phyloP scores from a whole-genome alignment of 208 protist species.

The Trypanosoma cruzi region DNA sequence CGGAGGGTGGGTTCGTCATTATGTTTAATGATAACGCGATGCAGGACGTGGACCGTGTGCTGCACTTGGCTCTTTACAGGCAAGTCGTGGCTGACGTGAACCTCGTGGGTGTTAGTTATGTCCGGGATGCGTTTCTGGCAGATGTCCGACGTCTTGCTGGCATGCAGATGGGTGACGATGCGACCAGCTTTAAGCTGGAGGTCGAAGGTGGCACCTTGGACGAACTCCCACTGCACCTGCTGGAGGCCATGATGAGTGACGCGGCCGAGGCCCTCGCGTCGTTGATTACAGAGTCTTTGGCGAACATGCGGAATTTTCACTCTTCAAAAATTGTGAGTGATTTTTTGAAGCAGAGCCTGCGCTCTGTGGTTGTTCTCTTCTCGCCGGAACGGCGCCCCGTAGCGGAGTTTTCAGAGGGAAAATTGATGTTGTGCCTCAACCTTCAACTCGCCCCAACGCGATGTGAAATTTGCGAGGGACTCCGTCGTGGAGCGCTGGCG shows the following conservation, averaged over 20 bases:
- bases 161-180: conserved; percentile 11
- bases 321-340: conserved; percentile 55
- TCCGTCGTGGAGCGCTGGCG: conserved; percentile 41
- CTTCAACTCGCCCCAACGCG: conserved; percentile 32
- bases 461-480: conserved; percentile 46
- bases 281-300: conserved; percentile 23
- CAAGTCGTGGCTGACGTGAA: conserved; percentile 53
- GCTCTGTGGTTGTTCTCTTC: conserved; percentile 68
- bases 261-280: conserved; percentile 36
- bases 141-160: not conserved
- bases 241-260: conserved; percentile 50
- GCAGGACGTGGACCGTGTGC: conserved; percentile 38
- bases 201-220: conserved; percentile 56
- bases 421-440: conserved; percentile 80
- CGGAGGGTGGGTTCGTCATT: conserved; percentile 21
- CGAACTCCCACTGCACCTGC: conserved; percentile 39
- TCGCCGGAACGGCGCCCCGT: conserved; percentile 45
- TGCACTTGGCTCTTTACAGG: conserved; percentile 42
- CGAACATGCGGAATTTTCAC: conserved; percentile 42
- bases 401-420: conserved; percentile 51
- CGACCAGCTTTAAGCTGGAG: conserved; percentile 62
- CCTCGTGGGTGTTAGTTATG: conserved; percentile 62
- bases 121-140: conserved; percentile 55
- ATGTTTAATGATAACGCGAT: conserved; percentile 56
- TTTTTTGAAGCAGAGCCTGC: conserved; percentile 41